phyloP scores from a whole-genome alignment of 768 basidiomycete species.

The Gautieria morchelliformis region DNA sequence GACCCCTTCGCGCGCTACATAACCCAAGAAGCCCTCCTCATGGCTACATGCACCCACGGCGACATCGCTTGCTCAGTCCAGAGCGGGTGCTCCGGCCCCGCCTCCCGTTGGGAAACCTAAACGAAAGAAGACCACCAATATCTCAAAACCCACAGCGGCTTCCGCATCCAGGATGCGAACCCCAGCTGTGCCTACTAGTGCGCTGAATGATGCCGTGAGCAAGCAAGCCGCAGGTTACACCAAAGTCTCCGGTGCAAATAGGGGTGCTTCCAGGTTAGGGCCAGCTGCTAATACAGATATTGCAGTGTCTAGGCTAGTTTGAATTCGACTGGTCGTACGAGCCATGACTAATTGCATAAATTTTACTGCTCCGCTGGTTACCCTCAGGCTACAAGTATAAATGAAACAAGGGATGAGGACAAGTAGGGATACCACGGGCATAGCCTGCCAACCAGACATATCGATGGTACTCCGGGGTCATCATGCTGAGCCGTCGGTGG shows the following conservation, averaged over 20 bases:
- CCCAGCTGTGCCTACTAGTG: conserved; percentile 21
- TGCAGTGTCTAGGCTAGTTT: conserved; percentile 15
- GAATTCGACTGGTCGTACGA: too few species aligned
- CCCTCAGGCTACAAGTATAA: too few species aligned
- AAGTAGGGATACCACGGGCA: too few species aligned
- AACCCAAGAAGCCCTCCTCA: conserved; percentile 27
- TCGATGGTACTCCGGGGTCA: too few species aligned
- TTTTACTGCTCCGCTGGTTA: too few species aligned
- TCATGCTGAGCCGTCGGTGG: too few species aligned
- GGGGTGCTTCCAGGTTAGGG: background rate
- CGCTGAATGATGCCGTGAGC: conserved; percentile 14
- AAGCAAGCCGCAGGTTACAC: conserved; percentile 6
- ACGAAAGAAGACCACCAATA: conserved; percentile 50
- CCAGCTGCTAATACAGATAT: background rate
- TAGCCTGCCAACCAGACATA: too few species aligned
- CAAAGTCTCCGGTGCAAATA: background rate
- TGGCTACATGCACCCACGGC: conserved; percentile 78
- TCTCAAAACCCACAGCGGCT: conserved; percentile 76
- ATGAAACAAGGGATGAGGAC: too few species aligned
- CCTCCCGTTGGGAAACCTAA: conserved; percentile 32
- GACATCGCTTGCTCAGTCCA: conserved; percentile 64
- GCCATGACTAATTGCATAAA: too few species aligned
- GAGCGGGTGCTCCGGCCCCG: conserved; percentile 36
- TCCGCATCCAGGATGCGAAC: conserved; percentile 53
- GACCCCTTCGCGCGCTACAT: conserved; percentile 15